These are phyloP conservation scores for Alternaria solani DNA, from an alignment of 2,329 filamentous ascomycete genomes.

Conservation along the genomic window DNA sequence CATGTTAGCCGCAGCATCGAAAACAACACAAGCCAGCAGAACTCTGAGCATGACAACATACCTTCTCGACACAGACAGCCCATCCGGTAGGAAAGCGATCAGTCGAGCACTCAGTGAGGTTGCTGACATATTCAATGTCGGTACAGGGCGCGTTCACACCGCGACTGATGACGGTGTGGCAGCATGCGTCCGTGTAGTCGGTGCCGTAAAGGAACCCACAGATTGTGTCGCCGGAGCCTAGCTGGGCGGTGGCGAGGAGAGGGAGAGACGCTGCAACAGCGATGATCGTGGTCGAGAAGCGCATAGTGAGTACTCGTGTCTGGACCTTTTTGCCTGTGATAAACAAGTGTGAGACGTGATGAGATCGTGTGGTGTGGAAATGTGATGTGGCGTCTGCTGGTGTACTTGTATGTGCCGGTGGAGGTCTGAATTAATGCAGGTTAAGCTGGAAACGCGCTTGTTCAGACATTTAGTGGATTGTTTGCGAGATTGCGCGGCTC, in stretches of 20 bases:
- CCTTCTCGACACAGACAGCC: too few species aligned
- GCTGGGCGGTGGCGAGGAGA: neutral
- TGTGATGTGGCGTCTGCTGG: neutral
- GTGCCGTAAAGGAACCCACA: neutral
- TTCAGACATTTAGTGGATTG: too few species aligned
- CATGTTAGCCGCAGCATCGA: fast-evolving
- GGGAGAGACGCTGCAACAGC: neutral
- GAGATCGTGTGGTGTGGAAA: neutral
- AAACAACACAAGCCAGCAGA: fast-evolving
- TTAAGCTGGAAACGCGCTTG: fast-evolving
- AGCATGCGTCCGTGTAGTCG: neutral
- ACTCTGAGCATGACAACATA: too few species aligned
- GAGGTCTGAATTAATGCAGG: too few species aligned
- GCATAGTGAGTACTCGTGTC: neutral
- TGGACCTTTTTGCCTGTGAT: too few species aligned
- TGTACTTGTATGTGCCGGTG: neutral
- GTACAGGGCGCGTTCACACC: too few species aligned
- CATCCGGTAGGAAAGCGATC: too few species aligned
- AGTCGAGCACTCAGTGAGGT: neutral
- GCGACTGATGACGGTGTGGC: too few species aligned
- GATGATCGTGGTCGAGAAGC: neutral
- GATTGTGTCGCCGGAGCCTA: neutral
- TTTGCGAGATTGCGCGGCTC: too few species aligned
- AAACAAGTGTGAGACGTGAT: too few species aligned
- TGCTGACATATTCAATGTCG: neutral